Percentiles rank a stretch among this genome's conserved stretches.
phyloP scores from a whole-genome alignment of 805 yeast species.

The Starmera dryadoides region DNA sequence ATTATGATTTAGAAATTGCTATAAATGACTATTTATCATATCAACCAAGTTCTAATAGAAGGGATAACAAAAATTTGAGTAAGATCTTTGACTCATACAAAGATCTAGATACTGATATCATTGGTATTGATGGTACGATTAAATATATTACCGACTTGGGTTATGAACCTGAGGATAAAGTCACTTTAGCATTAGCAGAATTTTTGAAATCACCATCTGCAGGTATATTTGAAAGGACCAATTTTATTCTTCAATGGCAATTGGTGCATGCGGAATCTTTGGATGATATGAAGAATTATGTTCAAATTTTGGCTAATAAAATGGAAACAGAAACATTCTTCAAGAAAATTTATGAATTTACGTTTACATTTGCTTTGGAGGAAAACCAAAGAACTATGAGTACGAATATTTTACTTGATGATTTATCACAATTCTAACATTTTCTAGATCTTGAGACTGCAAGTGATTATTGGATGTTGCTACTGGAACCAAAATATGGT shows the following conservation, averaged over 20 bases:
- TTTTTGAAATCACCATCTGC: conserved; percentile 58
- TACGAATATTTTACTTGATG: conserved; percentile 2
- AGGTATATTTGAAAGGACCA: conserved; percentile 48
- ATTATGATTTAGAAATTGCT: conserved; percentile 20
- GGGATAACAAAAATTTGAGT: conserved; percentile 9
- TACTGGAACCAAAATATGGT: conserved; percentile 33
- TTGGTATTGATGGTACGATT: conserved; percentile 78
- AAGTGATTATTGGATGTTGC: conserved; percentile 67
- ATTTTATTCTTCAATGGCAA: conserved; percentile 57
- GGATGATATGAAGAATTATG: conserved; percentile 38
- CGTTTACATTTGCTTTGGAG: conserved; percentile 62
- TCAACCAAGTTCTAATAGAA: conserved; percentile 9
- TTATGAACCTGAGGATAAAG: conserved; percentile 67
- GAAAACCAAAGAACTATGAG: conserved; percentile 48
- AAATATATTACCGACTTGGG: conserved; percentile 58
- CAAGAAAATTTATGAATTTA: conserved; percentile 56
- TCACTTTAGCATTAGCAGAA: conserved; percentile 63
- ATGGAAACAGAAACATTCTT: conserved; percentile 32
- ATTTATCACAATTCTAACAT: conserved; percentile 11
- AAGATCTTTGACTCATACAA: conserved; percentile 16
- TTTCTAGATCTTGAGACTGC: conserved; percentile 45
- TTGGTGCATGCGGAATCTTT: conserved; percentile 22
- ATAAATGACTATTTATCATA: conserved; percentile 19
- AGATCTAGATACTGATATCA: conserved; percentile 23
- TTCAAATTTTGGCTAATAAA: conserved; percentile 25